These are phyloP conservation scores for Saururus chinensis DNA, from an alignment of 164 flowering plant genomes.

Conservation along the genomic window DNA sequence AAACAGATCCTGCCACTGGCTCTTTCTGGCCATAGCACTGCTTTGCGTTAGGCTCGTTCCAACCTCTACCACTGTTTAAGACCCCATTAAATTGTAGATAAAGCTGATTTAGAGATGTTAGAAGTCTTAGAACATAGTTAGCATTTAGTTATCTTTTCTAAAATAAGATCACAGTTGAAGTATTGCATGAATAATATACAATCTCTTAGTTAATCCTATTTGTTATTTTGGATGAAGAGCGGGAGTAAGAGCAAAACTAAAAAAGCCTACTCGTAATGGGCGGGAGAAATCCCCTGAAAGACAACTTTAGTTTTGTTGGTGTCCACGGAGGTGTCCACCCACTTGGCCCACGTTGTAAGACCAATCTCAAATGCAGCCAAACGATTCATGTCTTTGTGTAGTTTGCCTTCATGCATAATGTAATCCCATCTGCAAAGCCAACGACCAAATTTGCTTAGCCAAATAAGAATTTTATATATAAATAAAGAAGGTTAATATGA, in stretches of 20 bases:
- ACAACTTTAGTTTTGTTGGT: slow-evolving; percentile 57
- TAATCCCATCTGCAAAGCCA: slow-evolving; percentile 66
- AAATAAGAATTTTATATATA: neutral
- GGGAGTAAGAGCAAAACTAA: too few relatives aligned
- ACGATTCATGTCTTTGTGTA: slow-evolving; percentile 67
- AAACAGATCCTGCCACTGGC: slow-evolving; percentile 19
- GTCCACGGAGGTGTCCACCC: slow-evolving; percentile 62
- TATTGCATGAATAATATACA: too few relatives aligned
- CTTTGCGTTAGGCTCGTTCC: slow-evolving; percentile 17
- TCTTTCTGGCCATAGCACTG: slow-evolving; percentile 20
- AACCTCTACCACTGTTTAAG: slow-evolving; percentile 20
- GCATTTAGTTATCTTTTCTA: too few relatives aligned
- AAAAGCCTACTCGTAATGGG: slow-evolving; percentile 59
- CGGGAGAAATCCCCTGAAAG: slow-evolving; percentile 88
- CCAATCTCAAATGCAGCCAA: slow-evolving; percentile 57
- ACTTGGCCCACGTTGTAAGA: slow-evolving; percentile 66
- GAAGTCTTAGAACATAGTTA: too few relatives aligned
- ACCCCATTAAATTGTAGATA: neutral
- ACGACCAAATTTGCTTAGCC: neutral
- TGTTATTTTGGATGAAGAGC: too few relatives aligned
- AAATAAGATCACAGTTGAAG: too few relatives aligned
- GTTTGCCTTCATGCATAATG: slow-evolving; percentile 29
- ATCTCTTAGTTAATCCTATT: too few relatives aligned
- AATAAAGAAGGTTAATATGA: too few relatives aligned
- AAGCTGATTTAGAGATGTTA: too few relatives aligned